phyloP scores from a whole-genome alignment of 2,329 filamentous ascomycete genomes.

The Stachybotrys elegans region DNA sequence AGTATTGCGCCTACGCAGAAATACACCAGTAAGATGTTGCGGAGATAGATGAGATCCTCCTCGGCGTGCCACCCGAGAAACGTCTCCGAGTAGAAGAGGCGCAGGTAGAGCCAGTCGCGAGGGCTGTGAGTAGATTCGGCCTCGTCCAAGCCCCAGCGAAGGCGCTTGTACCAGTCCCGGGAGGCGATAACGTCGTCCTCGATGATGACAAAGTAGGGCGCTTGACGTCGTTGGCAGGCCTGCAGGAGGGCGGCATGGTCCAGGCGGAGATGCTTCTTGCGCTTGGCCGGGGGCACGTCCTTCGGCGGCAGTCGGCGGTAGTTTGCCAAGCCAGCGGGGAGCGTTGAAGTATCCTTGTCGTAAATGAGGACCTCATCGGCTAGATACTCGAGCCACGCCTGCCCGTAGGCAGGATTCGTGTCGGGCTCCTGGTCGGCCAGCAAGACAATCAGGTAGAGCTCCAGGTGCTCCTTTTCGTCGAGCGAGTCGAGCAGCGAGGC shows the following conservation, averaged over 20 bases:
- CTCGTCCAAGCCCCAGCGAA: conserved; percentile 19
- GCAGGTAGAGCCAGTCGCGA: conserved; percentile 29
- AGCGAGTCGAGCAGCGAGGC: conserved; percentile 24
- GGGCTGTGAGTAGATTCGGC: conserved; percentile 18
- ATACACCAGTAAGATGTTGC: conserved; percentile 21
- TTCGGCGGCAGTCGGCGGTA: background rate
- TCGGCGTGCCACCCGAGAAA: conserved; percentile 33
- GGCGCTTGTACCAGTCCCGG: conserved; percentile 25
- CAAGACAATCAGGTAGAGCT: conserved; percentile 21
- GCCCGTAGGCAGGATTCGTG: conserved; percentile 20
- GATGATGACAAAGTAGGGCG: conserved; percentile 29
- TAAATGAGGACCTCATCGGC: conserved; percentile 25
- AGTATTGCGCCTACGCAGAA: conserved; percentile 11
- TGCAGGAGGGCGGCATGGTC: conserved; percentile 29
- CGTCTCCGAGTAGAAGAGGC: conserved; percentile 32
- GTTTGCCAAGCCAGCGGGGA: background rate
- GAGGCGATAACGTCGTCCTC: conserved; percentile 32
- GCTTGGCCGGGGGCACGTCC: conserved; percentile 3
- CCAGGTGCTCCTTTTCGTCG: conserved; percentile 16
- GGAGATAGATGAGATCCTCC: conserved; percentile 23
- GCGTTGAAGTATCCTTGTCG: background rate
- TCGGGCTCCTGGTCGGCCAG: conserved; percentile 21
- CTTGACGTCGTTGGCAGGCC: conserved; percentile 19
- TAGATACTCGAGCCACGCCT: conserved; percentile 21
- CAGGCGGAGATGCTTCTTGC: conserved; percentile 23